Conservation (phyloP, 1,139 yeast species). For the Debaryomyces nepalensis region DNA sequence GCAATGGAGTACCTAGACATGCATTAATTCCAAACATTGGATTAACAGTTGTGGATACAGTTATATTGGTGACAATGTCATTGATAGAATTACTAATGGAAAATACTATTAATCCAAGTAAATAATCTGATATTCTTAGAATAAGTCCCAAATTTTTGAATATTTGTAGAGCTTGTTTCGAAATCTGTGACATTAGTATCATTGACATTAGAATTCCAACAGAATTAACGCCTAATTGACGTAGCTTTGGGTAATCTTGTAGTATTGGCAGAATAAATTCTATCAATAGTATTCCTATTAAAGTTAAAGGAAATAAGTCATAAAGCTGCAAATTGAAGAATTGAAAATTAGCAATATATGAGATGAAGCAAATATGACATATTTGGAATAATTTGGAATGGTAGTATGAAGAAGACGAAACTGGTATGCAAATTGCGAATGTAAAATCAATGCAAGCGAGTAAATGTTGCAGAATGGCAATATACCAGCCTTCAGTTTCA, state of each 20-base stretch:
- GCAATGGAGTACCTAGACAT: conserved; percentile 48
- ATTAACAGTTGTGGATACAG: conserved; percentile 38
- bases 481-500: conserved; percentile 4
- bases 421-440: conserved; percentile 29
- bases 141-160: conserved; percentile 45
- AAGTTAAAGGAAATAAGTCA: conserved; percentile 18
- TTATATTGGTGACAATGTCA: conserved; percentile 46
- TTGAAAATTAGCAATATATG: conserved; percentile 25
- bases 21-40: conserved; percentile 47
- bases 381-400: conserved; percentile 10
- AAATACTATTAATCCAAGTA: conserved; percentile 46
- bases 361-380: conserved; percentile 30
- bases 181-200: conserved; percentile 34
- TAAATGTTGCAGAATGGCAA: conserved; percentile 1
- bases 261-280: neutral
- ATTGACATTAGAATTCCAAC: conserved; percentile 35
- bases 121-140: conserved; percentile 42
- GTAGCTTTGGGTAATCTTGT: neutral
- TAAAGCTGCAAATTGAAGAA: conserved; percentile 19
- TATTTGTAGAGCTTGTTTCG: conserved; percentile 32
- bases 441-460: conserved; percentile 21
- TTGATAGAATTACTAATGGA: conserved; percentile 46
- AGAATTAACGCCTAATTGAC: conserved; percentile 19
- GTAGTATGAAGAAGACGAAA: conserved; percentile 8
- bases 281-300: conserved; percentile 9